Evolutionary conservation across 169 alveolate species (phyloP).

Genomic region (Amoebophrya sp.): DNA sequence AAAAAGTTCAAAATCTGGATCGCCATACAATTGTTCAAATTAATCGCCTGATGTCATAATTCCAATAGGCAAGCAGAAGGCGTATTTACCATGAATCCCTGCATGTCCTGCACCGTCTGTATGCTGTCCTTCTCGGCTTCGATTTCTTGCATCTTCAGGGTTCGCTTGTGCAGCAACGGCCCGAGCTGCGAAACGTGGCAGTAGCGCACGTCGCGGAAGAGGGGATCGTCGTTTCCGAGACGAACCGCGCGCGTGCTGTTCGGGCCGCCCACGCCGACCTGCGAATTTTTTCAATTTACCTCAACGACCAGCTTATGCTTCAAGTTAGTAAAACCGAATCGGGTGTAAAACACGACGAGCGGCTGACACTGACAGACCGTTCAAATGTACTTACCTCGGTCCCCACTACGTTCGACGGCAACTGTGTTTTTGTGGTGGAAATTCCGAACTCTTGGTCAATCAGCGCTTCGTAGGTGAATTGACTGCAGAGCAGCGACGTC

Average conservation of each 20-base stretch:
- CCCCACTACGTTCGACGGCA: not conserved
- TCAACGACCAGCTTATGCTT: too few species aligned
- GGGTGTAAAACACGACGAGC: too few species aligned
- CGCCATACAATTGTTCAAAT: too few species aligned
- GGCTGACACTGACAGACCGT: too few species aligned
- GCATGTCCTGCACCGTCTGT: constrained; percentile 7
- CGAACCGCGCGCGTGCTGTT: not conserved
- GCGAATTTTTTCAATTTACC: too few species aligned
- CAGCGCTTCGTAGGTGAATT: constrained; percentile 66
- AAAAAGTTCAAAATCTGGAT: too few species aligned
- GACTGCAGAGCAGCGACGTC: constrained; percentile 64
- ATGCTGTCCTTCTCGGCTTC: not conserved
- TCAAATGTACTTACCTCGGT: not conserved
- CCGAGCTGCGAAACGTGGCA: constrained; percentile 22
- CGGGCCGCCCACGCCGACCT: too few species aligned
- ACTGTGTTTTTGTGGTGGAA: not conserved
- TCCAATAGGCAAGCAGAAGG: too few species aligned
- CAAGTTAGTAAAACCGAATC: too few species aligned
- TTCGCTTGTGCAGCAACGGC: not conserved
- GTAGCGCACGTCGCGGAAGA: not conserved
- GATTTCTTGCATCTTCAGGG: not conserved
- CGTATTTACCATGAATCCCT: not conserved
- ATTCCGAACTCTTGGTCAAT: constrained; percentile 49
- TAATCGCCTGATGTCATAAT: too few species aligned
- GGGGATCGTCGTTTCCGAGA: not conserved